Conservation (phyloP, 768 basidiomycete species). For the Sutorius australiensis region DNA sequence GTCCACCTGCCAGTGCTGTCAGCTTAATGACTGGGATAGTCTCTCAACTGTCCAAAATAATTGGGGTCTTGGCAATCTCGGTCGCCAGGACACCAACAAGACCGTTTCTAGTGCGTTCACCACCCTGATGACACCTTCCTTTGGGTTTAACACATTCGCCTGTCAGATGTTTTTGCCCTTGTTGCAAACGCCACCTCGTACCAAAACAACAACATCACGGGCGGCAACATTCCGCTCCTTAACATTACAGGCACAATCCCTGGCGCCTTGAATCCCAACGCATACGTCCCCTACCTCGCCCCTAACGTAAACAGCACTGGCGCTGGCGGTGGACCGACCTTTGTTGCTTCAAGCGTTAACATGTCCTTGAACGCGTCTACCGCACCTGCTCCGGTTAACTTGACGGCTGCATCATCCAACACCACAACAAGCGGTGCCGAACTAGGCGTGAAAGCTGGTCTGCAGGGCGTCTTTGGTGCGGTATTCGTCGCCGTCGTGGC, state of each 20-base stretch:
- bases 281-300: conserved; percentile 43
- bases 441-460: neutral
- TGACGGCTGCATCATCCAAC: conserved; percentile 24
- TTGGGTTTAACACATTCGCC: neutral
- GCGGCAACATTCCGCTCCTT: conserved; percentile 29
- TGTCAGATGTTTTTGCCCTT: conserved; percentile 47
- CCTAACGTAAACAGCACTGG: conserved; percentile 38
- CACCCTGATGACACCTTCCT: neutral
- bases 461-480: conserved; percentile 8
- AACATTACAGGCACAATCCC: conserved; percentile 42
- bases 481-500: conserved; percentile 1
- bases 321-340: conserved; percentile 42
- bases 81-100: conserved; percentile 54
- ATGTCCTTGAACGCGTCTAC: conserved; percentile 29
- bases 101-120: conserved; percentile 21
- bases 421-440: conserved; percentile 1
- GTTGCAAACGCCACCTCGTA: conserved; percentile 48
- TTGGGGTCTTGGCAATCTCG: conserved; percentile 59
- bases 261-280: conserved; percentile 40
- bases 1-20: neutral
- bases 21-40: conserved; percentile 10
- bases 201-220: conserved; percentile 33
- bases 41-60: conserved; percentile 56
- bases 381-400: conserved; percentile 40
- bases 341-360: conserved; percentile 35